Base-by-base conservation (phyloP, 2,329 filamentous ascomycete genomes). In the Microcyclospora pomicola region DNA sequence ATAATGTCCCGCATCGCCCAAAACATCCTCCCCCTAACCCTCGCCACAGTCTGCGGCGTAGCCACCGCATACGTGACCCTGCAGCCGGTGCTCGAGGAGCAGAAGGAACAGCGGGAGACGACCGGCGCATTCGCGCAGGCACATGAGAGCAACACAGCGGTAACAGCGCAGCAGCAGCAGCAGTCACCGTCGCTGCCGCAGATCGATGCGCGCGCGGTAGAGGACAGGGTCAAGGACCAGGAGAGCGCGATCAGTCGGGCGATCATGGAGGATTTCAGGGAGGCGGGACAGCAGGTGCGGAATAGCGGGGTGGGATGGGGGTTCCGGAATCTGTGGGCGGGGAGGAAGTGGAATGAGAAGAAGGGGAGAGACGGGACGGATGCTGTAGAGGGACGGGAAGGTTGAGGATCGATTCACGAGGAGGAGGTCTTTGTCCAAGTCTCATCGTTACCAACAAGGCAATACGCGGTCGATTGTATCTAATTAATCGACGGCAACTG, bases 41-140 rank as follows among this genome's bases (percentile, higher is more conserved):
- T 24, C 19, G 19, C 19, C 19, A 24, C 19, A 7, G 19, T 24
- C 19, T 24, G 19, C 19, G 19, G 19, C 19, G 19, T 24, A 7
- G 19, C 15, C 31, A 13, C 33, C 54, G 53, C 51, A 29, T 52
- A 54, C 34, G 45, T 46, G 5, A 48, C 53, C 6, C 46, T 54
- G 9, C 49, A 51, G 36, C 55, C 55, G 24, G 55, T 49, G 27
- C 38, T 58, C 1, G 40, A 53, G 33, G 42, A 48, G 29, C 47
- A 52, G 38, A 40, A 49, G 15, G 47, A 49, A 27, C 47, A 49
- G 33, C 44, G 48, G 34, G 42, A 46, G 24, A 5, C 19, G 5
- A 24, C 19, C 19, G 49, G 49, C 30, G 44, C 42, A n/a, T 52
- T 55, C 33, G 30, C 39, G 11, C 40, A 42, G 13, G 36, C 46